phyloP scores from a whole-genome alignment of 805 yeast species.

The Candida boidinii region DNA sequence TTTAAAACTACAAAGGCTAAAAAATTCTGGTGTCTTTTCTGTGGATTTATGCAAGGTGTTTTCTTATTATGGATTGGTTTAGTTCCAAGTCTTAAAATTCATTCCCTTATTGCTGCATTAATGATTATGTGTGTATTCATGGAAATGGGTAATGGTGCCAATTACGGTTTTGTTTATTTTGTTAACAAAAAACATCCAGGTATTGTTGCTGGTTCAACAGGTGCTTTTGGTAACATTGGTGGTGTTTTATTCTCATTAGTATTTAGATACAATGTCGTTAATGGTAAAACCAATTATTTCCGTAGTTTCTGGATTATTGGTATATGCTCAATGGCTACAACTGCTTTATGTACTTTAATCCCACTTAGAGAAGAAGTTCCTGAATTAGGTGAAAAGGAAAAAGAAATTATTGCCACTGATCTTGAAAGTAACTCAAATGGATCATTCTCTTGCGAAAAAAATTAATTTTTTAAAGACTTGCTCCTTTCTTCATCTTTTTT shows the following conservation, averaged over 20 bases:
- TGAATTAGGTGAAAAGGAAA: too few relatives aligned
- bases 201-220: conserved; percentile 27
- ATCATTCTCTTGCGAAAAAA: not conserved
- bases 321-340: conserved; percentile 17
- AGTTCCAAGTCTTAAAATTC: conserved; percentile 16
- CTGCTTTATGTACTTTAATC: conserved; percentile 12
- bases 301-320: conserved; percentile 26
- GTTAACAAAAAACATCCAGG: conserved; percentile 27
- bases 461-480: too few relatives aligned
- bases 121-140: conserved; percentile 23
- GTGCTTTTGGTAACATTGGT: conserved; percentile 28
- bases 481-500: too few relatives aligned
- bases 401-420: too few relatives aligned
- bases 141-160: conserved; percentile 32
- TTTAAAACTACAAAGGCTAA: conserved; percentile 23
- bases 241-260: conserved; percentile 27
- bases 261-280: conserved; percentile 20
- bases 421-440: too few relatives aligned
- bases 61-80: conserved; percentile 28
- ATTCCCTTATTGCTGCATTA: conserved; percentile 22
- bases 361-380: conserved; percentile 21
- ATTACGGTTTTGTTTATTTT: conserved; percentile 26
- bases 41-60: conserved; percentile 24
- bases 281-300: conserved; percentile 21
- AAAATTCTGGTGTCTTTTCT: conserved; percentile 23